Conservation (phyloP, 139 green algal species). For the Auxenochlorella pyrenoidosa region DNA sequence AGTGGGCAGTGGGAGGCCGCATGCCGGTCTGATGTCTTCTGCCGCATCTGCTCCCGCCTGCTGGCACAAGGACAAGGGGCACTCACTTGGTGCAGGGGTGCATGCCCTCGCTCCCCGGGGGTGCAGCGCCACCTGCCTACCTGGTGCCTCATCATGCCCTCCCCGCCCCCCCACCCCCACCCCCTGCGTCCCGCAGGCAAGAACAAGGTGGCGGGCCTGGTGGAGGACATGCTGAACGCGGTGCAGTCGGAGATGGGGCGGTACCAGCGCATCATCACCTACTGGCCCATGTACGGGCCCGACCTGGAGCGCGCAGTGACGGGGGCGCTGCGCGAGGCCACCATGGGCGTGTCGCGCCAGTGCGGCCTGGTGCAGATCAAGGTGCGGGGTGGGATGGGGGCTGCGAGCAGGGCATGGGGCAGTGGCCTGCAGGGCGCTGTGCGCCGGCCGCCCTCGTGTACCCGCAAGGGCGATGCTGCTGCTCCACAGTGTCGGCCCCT, state of each 20-base stretch:
- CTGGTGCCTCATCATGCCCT: neutral
- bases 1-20: neutral
- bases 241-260: slow-evolving; percentile 56
- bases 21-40: neutral
- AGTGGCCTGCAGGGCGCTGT: too few relatives aligned
- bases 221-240: slow-evolving; percentile 62
- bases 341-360: slow-evolving; percentile 58
- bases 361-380: slow-evolving; percentile 62
- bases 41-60: neutral
- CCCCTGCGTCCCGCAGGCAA: slow-evolving; percentile 40
- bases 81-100: too few relatives aligned
- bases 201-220: slow-evolving; percentile 52
- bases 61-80: neutral
- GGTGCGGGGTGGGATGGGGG: neutral
- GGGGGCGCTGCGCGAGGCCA: slow-evolving; percentile 54
- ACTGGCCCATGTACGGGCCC: slow-evolving; percentile 53
- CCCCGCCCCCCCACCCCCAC: neutral
- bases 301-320: slow-evolving; percentile 58
- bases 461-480: too few relatives aligned
- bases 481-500: too few relatives aligned
- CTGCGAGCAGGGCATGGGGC: too few relatives aligned
- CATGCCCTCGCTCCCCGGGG: neutral
- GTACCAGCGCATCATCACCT: slow-evolving; percentile 66
- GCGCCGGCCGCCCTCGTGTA: too few relatives aligned
- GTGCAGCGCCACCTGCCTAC: neutral